Evolutionary conservation across 2,329 filamentous ascomycete genomes (phyloP), one percentile per base, ranked within the genome.

Genomic region (Hypoxylon sp.): DNA sequence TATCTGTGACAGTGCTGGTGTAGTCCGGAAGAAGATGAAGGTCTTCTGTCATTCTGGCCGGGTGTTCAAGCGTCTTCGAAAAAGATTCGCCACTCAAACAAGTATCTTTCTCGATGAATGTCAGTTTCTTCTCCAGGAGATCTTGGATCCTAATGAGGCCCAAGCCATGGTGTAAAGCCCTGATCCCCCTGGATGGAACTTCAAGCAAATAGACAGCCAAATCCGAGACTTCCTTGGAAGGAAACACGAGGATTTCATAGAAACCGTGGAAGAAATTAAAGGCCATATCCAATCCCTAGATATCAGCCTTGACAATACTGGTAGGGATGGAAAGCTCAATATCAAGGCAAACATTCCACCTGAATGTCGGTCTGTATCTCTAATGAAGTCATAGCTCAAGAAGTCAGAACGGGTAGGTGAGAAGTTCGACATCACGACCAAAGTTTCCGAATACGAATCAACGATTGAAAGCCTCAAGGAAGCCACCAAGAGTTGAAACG

Each of bases 1-100:
- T n/a, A n/a, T n/a, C n/a, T n/a, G n/a, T n/a, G n/a, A n/a, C n/a
- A n/a, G n/a, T n/a, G 53, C 65, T 5, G 41, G 43, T 14, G 34
- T 58, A 9, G 56, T 54, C 8, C 52, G 59, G 25, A 67, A 64
- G 48, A 67, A 39, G 37, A 48, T 71, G 6, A 69, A 66, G 34
- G 48, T 62, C 4, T 59, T 71, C 23, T 61, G 47, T 14, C 55
- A 65, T 39, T 64, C 37, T 19, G 37, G 21, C 11, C n/a, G 37
- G 21, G 37, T 41, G 16, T 19, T 41, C 37, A 41, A 41, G 37
- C 37, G 37, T 3, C 37, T 41, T 21, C 37, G 37, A 5, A 41
- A 41, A 11, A 21, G 16, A 41, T 41, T 41, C 37, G 3, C 7
- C 2, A 41, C 16, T 21, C 37, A 41, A 41, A 41, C 37, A 41